These are phyloP conservation scores for Silene vulgaris DNA, from an alignment of 179 eudicot genomes.

Conservation along the genomic window DNA sequence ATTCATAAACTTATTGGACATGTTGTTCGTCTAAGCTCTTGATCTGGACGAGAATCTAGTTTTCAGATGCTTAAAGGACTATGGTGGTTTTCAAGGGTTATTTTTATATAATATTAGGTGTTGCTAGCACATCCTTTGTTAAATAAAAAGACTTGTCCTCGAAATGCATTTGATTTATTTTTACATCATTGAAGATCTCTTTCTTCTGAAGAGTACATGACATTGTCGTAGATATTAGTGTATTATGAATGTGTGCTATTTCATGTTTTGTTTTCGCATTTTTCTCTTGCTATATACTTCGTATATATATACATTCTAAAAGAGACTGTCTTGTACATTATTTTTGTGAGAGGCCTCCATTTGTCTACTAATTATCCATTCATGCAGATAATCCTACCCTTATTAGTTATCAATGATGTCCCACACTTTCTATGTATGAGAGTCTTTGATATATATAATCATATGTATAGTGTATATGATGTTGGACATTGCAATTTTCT, in stretches of 20 bases:
- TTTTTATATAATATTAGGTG: neutral
- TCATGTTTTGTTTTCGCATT: neutral
- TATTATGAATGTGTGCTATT: slow-evolving; percentile 7
- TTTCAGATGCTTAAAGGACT: no score
- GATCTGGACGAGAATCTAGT: no score
- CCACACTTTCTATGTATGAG: neutral
- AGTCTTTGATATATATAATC: neutral
- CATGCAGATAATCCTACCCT: neutral
- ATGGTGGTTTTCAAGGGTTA: neutral
- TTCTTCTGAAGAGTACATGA: neutral
- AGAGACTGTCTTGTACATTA: neutral
- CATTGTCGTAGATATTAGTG: neutral
- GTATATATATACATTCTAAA: no score
- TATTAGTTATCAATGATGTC: neutral
- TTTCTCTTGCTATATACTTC: no score
- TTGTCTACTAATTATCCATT: neutral
- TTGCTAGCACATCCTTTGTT: neutral
- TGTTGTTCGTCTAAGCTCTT: no score
- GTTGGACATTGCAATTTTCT: neutral
- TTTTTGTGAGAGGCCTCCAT: neutral
- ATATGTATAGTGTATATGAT: neutral
- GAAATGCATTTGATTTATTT: neutral
- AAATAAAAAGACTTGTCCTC: neutral
- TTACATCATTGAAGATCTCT: neutral
- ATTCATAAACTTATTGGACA: neutral